Percentiles rank a stretch among this genome's conserved stretches.
Evolutionary conservation across 208 protist species (phyloP).

Genomic region (Acanthamoeba triangularis): DNA sequence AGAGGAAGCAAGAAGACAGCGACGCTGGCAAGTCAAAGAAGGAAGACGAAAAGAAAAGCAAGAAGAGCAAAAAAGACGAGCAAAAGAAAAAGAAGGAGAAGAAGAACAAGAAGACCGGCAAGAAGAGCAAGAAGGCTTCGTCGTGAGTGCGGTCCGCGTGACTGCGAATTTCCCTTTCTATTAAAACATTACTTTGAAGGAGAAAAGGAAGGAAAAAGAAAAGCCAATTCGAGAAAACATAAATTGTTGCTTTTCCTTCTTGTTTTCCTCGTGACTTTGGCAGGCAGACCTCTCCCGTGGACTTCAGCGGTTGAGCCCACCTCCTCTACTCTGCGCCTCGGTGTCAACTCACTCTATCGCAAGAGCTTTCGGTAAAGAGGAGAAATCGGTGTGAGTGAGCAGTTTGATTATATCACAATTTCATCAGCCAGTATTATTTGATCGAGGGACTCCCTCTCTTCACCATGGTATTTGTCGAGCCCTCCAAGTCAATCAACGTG

Average conservation of each 20-base stretch:
- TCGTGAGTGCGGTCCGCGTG: not conserved
- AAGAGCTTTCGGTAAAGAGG: not conserved
- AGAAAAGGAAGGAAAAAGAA: no score
- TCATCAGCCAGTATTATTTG: not conserved
- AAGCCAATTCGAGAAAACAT: no score
- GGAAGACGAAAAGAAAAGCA: not conserved
- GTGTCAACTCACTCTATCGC: constrained; percentile 7
- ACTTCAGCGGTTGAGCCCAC: not conserved
- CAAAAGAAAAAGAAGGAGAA: not conserved
- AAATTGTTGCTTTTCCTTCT: not conserved
- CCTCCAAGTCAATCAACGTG: constrained; percentile 33
- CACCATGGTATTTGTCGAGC: constrained; percentile 50
- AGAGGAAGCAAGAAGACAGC: not conserved
- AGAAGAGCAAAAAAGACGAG: not conserved
- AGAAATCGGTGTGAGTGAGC: not conserved
- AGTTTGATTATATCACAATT: not conserved
- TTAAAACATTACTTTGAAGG: no score
- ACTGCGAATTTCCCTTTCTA: no score
- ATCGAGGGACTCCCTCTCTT: not conserved
- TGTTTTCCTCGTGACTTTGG: not conserved
- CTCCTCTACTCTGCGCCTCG: not conserved
- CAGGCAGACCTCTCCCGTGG: not conserved
- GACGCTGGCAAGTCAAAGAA: not conserved
- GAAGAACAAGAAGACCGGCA: not conserved
- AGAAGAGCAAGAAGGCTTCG: not conserved